phyloP scores from a whole-genome alignment of 2,329 filamentous ascomycete genomes.

The Calonectria hongkongensis region DNA sequence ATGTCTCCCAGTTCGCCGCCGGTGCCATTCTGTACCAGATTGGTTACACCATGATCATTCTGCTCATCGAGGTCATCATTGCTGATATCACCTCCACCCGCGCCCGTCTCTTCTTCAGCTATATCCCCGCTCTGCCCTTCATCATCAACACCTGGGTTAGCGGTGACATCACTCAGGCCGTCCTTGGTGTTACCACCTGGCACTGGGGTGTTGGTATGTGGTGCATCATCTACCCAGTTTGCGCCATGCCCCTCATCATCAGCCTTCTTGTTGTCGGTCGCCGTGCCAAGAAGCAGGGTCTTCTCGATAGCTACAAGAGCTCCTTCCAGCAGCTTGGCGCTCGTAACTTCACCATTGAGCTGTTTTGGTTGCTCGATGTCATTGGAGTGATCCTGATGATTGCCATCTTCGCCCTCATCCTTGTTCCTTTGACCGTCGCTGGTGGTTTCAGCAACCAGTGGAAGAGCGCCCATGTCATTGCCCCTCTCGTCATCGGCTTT shows the following conservation, averaged over 20 bases:
- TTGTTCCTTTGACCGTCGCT: conserved; percentile 67
- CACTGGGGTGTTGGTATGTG: conserved; percentile 80
- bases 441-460: conserved; percentile 64
- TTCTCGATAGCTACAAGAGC: conserved; percentile 62
- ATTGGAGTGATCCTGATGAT: conserved; percentile 67
- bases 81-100: conserved; percentile 79
- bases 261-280: conserved; percentile 70
- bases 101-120: conserved; percentile 78
- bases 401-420: conserved; percentile 67
- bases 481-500: conserved; percentile 67
- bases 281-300: conserved; percentile 71
- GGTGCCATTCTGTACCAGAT: conserved; percentile 78
- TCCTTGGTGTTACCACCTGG: conserved; percentile 72
- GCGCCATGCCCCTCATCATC: conserved; percentile 73
- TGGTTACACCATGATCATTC: conserved; percentile 77
- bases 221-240: conserved; percentile 77
- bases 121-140: conserved; percentile 76
- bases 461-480: conserved; percentile 63
- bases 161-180: conserved; percentile 71
- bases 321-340: conserved; percentile 58
- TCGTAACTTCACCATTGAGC: conserved; percentile 59
- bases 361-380: conserved; percentile 69
- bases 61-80: conserved; percentile 79
- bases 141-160: conserved; percentile 80
- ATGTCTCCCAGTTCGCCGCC: conserved; percentile 71